Evolutionary conservation across 139 green algal genomes (phyloP).

Genomic region (Chlamydomonas eustigma): DNA sequence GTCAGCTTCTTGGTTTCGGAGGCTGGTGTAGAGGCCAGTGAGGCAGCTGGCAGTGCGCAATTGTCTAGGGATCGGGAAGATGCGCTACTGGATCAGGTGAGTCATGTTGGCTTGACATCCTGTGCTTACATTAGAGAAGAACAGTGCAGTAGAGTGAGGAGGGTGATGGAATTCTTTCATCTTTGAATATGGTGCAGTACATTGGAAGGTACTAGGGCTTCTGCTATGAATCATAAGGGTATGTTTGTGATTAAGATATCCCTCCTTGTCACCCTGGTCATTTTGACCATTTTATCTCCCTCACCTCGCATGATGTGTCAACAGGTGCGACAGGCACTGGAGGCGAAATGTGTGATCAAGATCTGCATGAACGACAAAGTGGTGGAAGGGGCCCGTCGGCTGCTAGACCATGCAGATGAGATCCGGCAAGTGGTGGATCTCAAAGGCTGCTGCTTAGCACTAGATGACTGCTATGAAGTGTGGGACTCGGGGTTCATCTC

Average conservation of each 20-base stretch:
- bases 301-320: no score
- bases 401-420: conserved; percentile 67
- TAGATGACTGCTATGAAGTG: conserved; percentile 90
- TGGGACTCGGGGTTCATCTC: conserved; percentile 91
- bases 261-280: no score
- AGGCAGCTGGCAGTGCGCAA: conserved; percentile 44
- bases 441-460: conserved; percentile 65
- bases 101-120: conserved; percentile 1
- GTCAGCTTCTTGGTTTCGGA: conserved; percentile 70
- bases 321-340: conserved; percentile 28
- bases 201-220: no score
- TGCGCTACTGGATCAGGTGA: conserved; percentile 51
- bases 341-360: conserved; percentile 39
- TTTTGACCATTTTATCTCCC: no score
- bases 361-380: conserved; percentile 60
- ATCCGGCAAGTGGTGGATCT: conserved; percentile 75
- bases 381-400: conserved; percentile 55
- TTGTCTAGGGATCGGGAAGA: conserved; percentile 40
- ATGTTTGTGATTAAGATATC: no score
- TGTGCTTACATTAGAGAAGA: background rate
- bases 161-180: no score
- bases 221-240: no score
- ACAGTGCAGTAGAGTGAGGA: no score
- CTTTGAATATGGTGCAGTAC: no score
- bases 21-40: conserved; percentile 40